These are phyloP conservation scores for Byssothecium circinans DNA, from an alignment of 2,329 filamentous ascomycete species.

Conservation along the genomic window DNA sequence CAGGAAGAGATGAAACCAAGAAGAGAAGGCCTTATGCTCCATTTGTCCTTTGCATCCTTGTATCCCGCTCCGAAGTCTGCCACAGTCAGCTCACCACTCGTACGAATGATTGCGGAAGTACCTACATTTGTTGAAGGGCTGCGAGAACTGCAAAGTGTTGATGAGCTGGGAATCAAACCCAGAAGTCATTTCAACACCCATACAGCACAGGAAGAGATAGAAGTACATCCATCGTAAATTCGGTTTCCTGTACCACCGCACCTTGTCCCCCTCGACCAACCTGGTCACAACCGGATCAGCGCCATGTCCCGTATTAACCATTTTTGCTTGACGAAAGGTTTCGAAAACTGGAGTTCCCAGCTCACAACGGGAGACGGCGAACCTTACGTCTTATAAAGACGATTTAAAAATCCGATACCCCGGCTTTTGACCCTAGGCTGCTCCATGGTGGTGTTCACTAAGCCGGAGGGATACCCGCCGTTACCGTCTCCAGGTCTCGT, in stretches of 20 bases:
- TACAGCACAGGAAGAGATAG: constrained; percentile 39
- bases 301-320: constrained; percentile 21
- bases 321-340: constrained; percentile 26
- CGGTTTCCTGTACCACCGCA: constrained; percentile 48
- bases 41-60: constrained; percentile 17
- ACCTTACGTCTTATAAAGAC: constrained; percentile 27
- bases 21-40: constrained; percentile 26
- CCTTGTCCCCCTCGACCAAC: constrained; percentile 46
- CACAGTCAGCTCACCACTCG: constrained; percentile 7
- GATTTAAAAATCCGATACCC: constrained; percentile 12
- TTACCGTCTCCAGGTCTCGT: constrained; percentile 28
- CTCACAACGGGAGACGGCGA: constrained; percentile 10
- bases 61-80: constrained; percentile 37
- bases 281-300: constrained; percentile 47
- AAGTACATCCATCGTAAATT: constrained; percentile 46
- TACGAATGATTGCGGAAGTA: background rate
- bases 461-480: constrained; percentile 28
- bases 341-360: constrained; percentile 8
- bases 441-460: constrained; percentile 15
- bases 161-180: constrained; percentile 44
- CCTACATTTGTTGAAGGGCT: constrained; percentile 39
- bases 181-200: constrained; percentile 45
- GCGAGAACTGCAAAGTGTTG: constrained; percentile 41
- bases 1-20: constrained; percentile 41
- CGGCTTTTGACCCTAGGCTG: constrained; percentile 29